Evolutionary conservation across 1,139 yeast species (phyloP), one percentile per base, ranked within the genome.

Genomic region (Geotrichum candidum): DNA sequence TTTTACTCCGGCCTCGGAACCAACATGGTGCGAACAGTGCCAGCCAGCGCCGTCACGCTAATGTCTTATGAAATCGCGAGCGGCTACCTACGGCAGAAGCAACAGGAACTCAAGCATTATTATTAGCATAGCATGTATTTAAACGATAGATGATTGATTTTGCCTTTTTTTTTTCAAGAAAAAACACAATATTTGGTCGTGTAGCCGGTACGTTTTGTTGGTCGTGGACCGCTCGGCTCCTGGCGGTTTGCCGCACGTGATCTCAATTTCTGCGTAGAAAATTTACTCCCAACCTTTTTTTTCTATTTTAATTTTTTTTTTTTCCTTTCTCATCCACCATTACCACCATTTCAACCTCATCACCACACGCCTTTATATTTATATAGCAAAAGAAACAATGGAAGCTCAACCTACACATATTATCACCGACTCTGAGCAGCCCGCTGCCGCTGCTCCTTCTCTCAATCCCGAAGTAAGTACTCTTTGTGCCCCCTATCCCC

Each of bases 11-110:
- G 99, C 0, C 87, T 92, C 70, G 82, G 85, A 0, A 87, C 96
- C 22, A 94, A 94, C 72, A 78, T 94, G 72, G 83, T 90, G 46
- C 80, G 99, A 69, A 95, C 99, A 0, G 90, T 94, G 1, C 99
- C 99, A 4, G 94, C 97, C 7, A 86, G 94, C 70, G 97, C 97
- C 0, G 90, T 94, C 27, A 94, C 99, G 1, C 78, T 94, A 68
- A 92, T 92, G n/a, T 88, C 96, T 51, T 94, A 90, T 74, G 99
- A 94, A 74, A 84, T 90, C 70, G 84, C 91, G 71, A 87, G 90
- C 69, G 81, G 84, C 54, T 85, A 82, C 69, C 77, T 88, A 33
- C 61, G 60, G 11, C 61, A 63, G 41, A 38, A 25, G 25, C 56
- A 46, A 18, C 41, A 35, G 41, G 41, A 35, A 35, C 41, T 48